Percentiles rank a stretch among this genome's conserved stretches.
Conservation (phyloP, 805 yeast species). For the Isabelozyma gotoi region DNA sequence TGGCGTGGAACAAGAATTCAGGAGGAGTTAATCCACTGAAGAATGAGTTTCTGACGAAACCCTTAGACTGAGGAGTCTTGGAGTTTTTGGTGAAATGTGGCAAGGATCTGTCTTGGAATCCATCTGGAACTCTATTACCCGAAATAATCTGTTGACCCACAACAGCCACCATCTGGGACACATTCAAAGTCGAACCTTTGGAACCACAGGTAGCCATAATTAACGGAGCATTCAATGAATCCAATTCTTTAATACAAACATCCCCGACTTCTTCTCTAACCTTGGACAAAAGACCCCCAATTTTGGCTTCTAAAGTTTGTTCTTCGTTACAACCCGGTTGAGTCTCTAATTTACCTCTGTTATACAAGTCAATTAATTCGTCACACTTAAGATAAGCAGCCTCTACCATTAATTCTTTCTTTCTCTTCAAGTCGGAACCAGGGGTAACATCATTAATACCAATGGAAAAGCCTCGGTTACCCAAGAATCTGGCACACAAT, state of each 20-base stretch:
- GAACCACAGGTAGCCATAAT: constrained; percentile 99
- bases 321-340: constrained; percentile 99
- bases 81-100: constrained; percentile 97
- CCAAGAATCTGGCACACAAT: constrained; percentile 90
- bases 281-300: constrained; percentile 92
- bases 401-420: constrained; percentile 87
- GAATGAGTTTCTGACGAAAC: constrained; percentile 95
- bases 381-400: constrained; percentile 89
- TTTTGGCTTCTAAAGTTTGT: constrained; percentile 95
- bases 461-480: constrained; percentile 94
- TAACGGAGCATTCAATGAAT: constrained; percentile 88
- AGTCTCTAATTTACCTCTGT: constrained; percentile 87
- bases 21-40: constrained; percentile 94
- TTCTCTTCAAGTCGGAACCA: constrained; percentile 67
- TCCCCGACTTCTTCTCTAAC: constrained; percentile 99
- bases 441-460: constrained; percentile 98
- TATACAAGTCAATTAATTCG: constrained; percentile 75
- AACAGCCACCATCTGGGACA: constrained; percentile 99
- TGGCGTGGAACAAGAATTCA: constrained; percentile 96
- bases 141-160: constrained; percentile 99
- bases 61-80: constrained; percentile 96
- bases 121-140: constrained; percentile 99
- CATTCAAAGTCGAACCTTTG: constrained; percentile 96
- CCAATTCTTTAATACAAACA: constrained; percentile 90
- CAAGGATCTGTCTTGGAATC: constrained; percentile 97